These are phyloP conservation scores for Lavandula angustifolia DNA, from an alignment of 257 asterid species.

Conservation along the genomic window DNA sequence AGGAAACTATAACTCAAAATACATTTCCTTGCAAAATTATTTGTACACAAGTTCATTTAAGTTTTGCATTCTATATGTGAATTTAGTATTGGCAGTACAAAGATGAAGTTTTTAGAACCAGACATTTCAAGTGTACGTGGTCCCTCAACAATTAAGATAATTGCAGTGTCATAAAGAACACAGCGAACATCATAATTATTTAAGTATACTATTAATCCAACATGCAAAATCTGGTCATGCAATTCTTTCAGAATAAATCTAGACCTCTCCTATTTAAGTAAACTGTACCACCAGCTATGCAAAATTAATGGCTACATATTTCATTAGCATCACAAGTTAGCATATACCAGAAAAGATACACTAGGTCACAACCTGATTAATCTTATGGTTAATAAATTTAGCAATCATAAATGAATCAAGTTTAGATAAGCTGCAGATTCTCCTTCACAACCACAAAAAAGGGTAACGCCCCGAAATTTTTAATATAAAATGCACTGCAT, in stretches of 20 bases:
- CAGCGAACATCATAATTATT: background rate
- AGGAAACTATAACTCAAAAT: constrained; percentile 12
- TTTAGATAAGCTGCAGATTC: background rate
- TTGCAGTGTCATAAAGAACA: background rate
- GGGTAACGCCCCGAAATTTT: too few relatives aligned
- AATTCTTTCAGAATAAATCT: background rate
- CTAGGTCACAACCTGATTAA: constrained; percentile 1
- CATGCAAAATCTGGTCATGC: background rate
- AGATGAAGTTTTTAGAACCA: constrained; percentile 10
- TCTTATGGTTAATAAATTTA: background rate
- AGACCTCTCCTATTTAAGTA: background rate
- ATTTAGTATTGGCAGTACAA: background rate
- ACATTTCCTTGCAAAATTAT: constrained; percentile 11
- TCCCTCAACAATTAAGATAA: background rate
- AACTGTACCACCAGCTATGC: constrained; percentile 7
- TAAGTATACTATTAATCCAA: background rate
- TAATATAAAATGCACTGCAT: too few relatives aligned
- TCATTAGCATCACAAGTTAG: constrained; percentile 7
- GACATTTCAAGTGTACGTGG: background rate
- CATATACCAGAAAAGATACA: constrained; percentile 4
- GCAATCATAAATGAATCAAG: background rate
- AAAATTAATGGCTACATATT: constrained; percentile 7
- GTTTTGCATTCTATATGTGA: background rate
- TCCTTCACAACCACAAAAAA: constrained; percentile 14
- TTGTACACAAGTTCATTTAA: background rate